A percentile compares a stretch with the other conserved stretches of the same genome.
Conservation (phyloP, 768 basidiomycete species). For the Collybia sp. region DNA sequence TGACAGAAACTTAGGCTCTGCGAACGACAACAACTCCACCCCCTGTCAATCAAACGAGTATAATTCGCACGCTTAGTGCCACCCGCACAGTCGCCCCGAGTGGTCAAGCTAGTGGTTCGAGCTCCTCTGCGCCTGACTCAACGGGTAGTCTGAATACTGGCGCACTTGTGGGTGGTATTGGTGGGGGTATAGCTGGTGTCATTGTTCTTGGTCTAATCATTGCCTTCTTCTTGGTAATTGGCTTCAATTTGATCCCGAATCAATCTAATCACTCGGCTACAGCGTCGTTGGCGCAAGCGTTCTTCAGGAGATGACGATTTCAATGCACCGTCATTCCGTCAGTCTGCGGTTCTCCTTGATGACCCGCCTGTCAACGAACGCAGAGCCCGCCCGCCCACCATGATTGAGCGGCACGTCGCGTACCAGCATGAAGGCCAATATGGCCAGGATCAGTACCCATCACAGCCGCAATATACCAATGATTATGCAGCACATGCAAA, state of each 20-base stretch:
- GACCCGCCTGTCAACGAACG: background rate
- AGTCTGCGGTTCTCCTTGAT: background rate
- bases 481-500: background rate
- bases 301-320: conserved; percentile 28
- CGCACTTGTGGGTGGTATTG: conserved; percentile 33
- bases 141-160: conserved; percentile 29
- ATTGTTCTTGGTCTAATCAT: conserved; percentile 31
- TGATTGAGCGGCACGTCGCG: background rate
- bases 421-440: no score
- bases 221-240: conserved; percentile 35
- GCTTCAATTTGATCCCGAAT: background rate
- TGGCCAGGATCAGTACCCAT: background rate
- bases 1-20: background rate
- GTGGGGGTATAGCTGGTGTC: conserved; percentile 33
- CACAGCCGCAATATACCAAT: background rate
- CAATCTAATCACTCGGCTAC: background rate
- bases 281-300: conserved; percentile 35
- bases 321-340: conserved; percentile 11
- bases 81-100: background rate
- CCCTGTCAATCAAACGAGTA: background rate
- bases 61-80: background rate
- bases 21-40: background rate
- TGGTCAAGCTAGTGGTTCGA: background rate
- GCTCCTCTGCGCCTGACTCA: conserved; percentile 8
- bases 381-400: background rate